phyloP scores from a whole-genome alignment of 176 grass and related monocot genomes.

The Carex myosuroides region DNA sequence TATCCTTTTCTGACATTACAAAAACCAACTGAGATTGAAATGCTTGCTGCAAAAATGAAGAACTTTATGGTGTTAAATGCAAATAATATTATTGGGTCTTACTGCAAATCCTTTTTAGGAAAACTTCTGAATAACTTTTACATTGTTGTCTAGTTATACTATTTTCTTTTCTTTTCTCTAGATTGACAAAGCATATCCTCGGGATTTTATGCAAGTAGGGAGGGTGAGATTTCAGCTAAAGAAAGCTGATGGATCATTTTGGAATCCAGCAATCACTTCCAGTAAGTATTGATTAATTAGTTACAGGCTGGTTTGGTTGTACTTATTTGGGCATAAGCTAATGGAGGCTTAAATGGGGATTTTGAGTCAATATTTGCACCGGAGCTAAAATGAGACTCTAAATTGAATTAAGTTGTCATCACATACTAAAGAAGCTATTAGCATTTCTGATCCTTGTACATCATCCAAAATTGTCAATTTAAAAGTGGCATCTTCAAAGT shows the following conservation, averaged over 20 bases:
- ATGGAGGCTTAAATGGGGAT: neutral
- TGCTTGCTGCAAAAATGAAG: neutral
- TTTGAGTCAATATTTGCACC: neutral
- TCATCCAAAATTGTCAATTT: neutral
- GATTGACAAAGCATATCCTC: conserved; percentile 84
- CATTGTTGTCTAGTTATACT: neutral
- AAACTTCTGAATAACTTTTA: neutral
- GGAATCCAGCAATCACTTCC: conserved; percentile 68
- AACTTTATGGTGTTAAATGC: neutral
- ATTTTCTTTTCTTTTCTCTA: conserved; percentile 9
- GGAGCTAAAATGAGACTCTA: neutral
- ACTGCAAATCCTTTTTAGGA: neutral
- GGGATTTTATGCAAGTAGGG: conserved; percentile 92
- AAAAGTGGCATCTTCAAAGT: neutral
- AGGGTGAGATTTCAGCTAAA: conserved; percentile 89
- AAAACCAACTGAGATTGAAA: neutral
- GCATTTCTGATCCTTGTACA: neutral
- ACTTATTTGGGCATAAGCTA: neutral
- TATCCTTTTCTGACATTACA: neutral
- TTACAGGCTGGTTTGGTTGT: neutral
- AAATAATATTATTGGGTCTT: neutral
- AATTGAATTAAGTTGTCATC: neutral
- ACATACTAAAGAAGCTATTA: neutral
- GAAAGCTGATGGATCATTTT: conserved; percentile 59
- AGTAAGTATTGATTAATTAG: conserved; percentile 36